phyloP scores from a whole-genome alignment of 2,329 filamentous ascomycete genomes.

The Bipolaris bicolor region DNA sequence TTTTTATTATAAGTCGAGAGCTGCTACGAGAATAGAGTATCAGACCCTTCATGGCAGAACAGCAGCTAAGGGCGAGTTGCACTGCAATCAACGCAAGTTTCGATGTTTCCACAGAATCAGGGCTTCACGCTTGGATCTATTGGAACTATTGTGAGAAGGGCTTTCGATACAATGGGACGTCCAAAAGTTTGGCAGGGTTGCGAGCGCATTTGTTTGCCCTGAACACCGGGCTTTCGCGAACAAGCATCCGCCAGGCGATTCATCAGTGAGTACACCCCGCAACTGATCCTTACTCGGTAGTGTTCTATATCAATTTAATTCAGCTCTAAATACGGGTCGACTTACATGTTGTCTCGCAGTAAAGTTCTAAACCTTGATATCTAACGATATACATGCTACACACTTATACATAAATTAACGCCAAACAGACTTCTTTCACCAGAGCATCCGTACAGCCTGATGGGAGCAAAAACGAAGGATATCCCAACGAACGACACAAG shows the following conservation, averaged over 20 bases:
- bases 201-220: constrained; percentile 1
- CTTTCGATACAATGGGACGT: background rate
- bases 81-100: constrained; percentile 1
- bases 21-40: no score
- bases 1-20: no score
- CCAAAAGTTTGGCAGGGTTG: background rate
- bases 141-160: background rate
- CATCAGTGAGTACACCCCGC: background rate
- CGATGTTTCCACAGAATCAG: background rate
- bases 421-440: no score
- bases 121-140: constrained; percentile 3
- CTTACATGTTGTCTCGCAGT: background rate
- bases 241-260: background rate
- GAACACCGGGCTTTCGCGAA: background rate
- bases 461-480: no score
- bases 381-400: background rate
- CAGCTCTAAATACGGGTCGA: background rate
- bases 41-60: background rate
- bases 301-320: background rate
- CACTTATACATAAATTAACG: no score
- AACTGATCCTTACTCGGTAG: background rate
- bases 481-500: no score
- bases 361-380: background rate
- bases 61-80: background rate
- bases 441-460: no score